Evolutionary conservation across 768 basidiomycete genomes (phyloP), one percentile per base, ranked within the genome.

Genomic region (Chlorophyllum brunneum): DNA sequence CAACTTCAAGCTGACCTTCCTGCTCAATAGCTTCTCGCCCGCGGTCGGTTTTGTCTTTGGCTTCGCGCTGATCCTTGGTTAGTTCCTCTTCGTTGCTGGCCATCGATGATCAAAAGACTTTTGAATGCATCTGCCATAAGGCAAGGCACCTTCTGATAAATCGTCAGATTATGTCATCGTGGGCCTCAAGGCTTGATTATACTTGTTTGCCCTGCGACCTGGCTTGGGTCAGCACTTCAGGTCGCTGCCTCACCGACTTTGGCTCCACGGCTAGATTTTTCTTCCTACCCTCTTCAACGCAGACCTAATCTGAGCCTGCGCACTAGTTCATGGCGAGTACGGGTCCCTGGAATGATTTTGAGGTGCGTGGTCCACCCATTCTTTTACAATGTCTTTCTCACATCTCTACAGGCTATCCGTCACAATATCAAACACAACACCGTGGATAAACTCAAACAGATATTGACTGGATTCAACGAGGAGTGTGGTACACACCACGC

Each of bases 401-500:
- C 40, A 37, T 58, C 30, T 34, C 54, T 56, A 45, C 67, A 91
- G 89, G 74, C 75, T 63, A 70, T 88, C 61, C 82, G 85, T 61
- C 81, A 86, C 70, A 78, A 70, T 55, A 75, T 93, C 64, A 82
- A 79, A 69, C 76, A 75, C 65, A 87, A 92, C 69, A 93, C 89
- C 5, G 92, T 93, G 57, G 90, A 92, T 67, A 83, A 76, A 68
- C 80, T 93, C 57, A 92, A 93, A 67, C 85, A 86, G 63, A 88
- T 93, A 59, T 73, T 93, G 52, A 67, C 74, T 33, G 85, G 85
- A 22, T 75, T 92, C 59, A 91, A 90, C 70, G 87, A 88, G 31
- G 85, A 90, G 65, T 91, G 89, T 62, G 70, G 70, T 48, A 79
- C 81, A 3, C 76, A 78, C 59, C 71, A 91, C 24, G 73, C 79